phyloP scores from a whole-genome alignment of 768 basidiomycete genomes.

The Phaffia tasmanica region DNA sequence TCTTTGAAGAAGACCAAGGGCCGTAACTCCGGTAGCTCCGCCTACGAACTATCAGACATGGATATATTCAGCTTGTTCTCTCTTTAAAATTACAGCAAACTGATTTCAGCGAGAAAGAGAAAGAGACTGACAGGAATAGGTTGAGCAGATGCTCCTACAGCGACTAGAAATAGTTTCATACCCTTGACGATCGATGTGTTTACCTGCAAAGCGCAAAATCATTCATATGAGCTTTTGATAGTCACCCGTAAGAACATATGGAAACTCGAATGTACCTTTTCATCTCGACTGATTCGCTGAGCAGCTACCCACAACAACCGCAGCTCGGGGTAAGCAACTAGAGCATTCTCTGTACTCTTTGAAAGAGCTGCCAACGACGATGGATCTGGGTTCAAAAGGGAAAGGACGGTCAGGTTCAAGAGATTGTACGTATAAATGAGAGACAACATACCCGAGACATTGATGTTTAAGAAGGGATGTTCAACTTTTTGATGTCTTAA shows the following conservation, averaged over 20 bases:
- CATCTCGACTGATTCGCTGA: slow-evolving; percentile 22
- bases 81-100: too few species aligned
- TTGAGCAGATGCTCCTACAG: slow-evolving; percentile 1
- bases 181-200: slow-evolving; percentile 17
- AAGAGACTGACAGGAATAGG: slow-evolving; percentile 1
- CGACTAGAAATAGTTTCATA: slow-evolving; percentile 11
- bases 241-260: too few species aligned
- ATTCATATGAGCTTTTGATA: too few species aligned
- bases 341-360: not conserved
- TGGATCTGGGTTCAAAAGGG: not conserved
- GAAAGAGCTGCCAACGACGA: slow-evolving; percentile 6
- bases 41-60: slow-evolving; percentile 13
- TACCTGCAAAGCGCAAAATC: not conserved
- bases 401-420: too few species aligned
- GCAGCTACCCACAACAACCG: slow-evolving; percentile 25
- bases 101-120: not conserved
- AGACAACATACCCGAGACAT: too few species aligned
- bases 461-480: too few species aligned
- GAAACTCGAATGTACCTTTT: slow-evolving; percentile 5
- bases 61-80: too few species aligned
- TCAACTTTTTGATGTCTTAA: too few species aligned
- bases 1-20: slow-evolving; percentile 5
- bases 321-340: not conserved
- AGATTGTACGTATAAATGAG: too few species aligned
- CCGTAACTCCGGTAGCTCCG: slow-evolving; percentile 20